Evolutionary conservation across 2,329 filamentous ascomycete species (phyloP).

Genomic region (Epichloe bromicola): DNA sequence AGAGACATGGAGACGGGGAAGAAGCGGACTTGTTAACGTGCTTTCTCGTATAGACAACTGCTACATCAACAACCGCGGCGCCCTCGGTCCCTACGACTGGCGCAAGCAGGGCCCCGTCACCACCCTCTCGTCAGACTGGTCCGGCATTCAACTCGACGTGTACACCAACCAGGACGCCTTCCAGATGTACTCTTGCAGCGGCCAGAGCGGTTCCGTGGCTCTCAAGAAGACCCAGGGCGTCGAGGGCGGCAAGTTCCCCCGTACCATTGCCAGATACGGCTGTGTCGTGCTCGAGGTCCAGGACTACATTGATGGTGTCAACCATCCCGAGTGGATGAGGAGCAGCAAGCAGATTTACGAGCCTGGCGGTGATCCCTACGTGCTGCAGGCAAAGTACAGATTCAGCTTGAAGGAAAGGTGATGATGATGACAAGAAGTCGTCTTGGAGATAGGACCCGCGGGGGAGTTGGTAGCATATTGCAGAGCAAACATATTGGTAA

Average conservation of each 20-base stretch:
- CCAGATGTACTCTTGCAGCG: conserved; percentile 77
- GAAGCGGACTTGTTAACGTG: background rate
- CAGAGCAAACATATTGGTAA: no score
- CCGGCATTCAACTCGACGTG: conserved; percentile 72
- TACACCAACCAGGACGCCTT: conserved; percentile 75
- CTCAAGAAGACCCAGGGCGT: conserved; percentile 61
- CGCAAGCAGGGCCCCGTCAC: conserved; percentile 46
- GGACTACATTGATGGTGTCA: conserved; percentile 90
- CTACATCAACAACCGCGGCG: conserved; percentile 52
- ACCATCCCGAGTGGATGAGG: conserved; percentile 78
- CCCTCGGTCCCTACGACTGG: conserved; percentile 50
- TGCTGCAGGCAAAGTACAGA: conserved; percentile 47
- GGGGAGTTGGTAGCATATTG: background rate
- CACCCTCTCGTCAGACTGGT: conserved; percentile 57
- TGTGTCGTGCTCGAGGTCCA: conserved; percentile 86
- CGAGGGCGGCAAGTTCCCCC: conserved; percentile 34
- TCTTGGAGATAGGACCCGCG: background rate
- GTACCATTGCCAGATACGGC: conserved; percentile 60
- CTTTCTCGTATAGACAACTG: conserved; percentile 40
- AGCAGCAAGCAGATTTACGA: conserved; percentile 41
- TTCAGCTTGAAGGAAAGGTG: conserved; percentile 35
- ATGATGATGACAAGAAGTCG: conserved; percentile 4
- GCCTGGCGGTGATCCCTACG: conserved; percentile 46
- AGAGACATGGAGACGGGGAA: background rate
- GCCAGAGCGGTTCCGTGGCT: conserved; percentile 57